A percentile compares a stretch with the other conserved stretches of the same genome.
phyloP scores from a whole-genome alignment of 1,284 basidiomycete genomes.

The Laetiporus sulphureus region DNA sequence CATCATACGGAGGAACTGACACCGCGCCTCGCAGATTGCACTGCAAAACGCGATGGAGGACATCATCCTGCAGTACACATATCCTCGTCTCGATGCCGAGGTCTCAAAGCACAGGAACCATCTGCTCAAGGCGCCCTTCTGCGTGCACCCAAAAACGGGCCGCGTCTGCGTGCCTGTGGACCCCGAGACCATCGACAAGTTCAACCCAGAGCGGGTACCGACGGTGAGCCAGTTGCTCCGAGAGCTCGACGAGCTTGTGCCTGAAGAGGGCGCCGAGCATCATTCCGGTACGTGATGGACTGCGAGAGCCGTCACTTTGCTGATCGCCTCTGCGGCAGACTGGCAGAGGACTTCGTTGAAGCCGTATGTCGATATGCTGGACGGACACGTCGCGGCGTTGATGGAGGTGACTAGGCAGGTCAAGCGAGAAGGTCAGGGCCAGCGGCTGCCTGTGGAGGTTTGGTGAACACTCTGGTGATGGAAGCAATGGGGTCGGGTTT shows the following conservation, averaged over 20 bases:
- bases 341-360: slow-evolving; percentile 75
- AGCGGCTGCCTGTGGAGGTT: too few species aligned
- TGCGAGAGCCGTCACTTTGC: too few species aligned
- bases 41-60: slow-evolving; percentile 65
- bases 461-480: too few species aligned
- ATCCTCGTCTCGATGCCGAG: slow-evolving; percentile 94
- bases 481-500: too few species aligned
- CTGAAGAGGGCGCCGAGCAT: slow-evolving; percentile 30
- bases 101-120: slow-evolving; percentile 98
- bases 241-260: slow-evolving; percentile 59
- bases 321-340: too few species aligned
- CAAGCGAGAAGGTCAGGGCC: too few species aligned
- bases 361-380: slow-evolving; percentile 88
- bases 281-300: slow-evolving; percentile 45
- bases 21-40: slow-evolving; percentile 21
- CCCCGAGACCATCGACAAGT: slow-evolving; percentile 69
- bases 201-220: slow-evolving; percentile 84
- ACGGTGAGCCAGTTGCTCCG: slow-evolving; percentile 79
- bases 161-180: slow-evolving; percentile 94
- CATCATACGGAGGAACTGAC: neutral
- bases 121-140: slow-evolving; percentile 96
- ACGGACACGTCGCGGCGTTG: slow-evolving; percentile 58
- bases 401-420: slow-evolving; percentile 53
- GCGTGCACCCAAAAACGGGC: slow-evolving; percentile 94
- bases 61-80: slow-evolving; percentile 90